Evolutionary conservation across 108 stramenopile genomes (phyloP).

Genomic region (Schizochytrium sp.): DNA sequence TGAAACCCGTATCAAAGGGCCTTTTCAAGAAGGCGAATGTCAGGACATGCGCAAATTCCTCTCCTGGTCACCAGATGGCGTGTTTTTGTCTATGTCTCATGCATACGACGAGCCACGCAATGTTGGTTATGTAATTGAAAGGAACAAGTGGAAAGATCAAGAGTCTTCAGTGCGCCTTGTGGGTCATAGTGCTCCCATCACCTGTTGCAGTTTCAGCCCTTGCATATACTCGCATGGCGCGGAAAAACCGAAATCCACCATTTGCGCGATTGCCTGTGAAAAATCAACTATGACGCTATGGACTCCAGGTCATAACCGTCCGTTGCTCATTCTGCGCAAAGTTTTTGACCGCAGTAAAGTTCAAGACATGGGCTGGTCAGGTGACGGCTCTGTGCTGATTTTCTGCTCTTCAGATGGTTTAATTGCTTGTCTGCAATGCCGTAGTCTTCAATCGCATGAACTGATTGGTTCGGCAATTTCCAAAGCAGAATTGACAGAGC

Average conservation of each 20-base stretch:
- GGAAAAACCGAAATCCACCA: neutral
- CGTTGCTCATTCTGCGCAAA: neutral
- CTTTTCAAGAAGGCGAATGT: neutral
- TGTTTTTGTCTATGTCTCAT: conserved; percentile 47
- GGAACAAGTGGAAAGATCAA: conserved; percentile 46
- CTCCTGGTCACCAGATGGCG: conserved; percentile 40
- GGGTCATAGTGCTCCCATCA: conserved; percentile 13
- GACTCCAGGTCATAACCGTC: conserved; percentile 47
- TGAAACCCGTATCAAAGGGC: conserved; percentile 1
- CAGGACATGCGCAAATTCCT: neutral
- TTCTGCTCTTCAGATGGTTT: neutral
- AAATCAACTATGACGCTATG: neutral
- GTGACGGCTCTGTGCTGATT: neutral
- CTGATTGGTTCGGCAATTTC: conserved; percentile 11
- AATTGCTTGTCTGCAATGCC: neutral
- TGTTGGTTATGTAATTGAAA: conserved; percentile 29
- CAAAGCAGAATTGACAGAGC: neutral
- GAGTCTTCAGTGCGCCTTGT: conserved; percentile 39
- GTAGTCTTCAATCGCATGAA: conserved; percentile 4
- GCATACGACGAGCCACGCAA: conserved; percentile 37
- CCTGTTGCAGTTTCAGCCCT: conserved; percentile 21
- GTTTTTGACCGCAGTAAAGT: neutral
- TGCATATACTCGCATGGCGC: conserved; percentile 49
- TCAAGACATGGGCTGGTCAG: conserved; percentile 25
- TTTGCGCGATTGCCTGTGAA: conserved; percentile 42